phyloP scores from a whole-genome alignment of 129 eudicot genomes.

The Chrysanthemum seticuspe region DNA sequence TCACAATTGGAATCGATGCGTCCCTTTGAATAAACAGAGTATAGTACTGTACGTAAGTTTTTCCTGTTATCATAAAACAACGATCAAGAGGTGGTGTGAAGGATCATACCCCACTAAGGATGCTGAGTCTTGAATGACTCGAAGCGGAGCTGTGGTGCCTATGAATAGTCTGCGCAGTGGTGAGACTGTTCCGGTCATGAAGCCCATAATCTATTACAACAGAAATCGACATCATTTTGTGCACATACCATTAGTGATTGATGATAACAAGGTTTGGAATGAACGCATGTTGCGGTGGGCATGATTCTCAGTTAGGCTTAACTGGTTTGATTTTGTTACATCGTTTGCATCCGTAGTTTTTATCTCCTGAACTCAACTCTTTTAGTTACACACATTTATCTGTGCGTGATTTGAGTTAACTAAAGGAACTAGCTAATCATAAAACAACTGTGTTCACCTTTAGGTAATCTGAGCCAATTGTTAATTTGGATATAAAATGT shows the following conservation, averaged over 20 bases:
- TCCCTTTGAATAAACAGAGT: conserved; percentile 40
- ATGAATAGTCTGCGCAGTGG: conserved; percentile 45
- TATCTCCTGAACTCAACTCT: too few relatives aligned
- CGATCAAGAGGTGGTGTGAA: neutral
- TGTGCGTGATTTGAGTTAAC: too few relatives aligned
- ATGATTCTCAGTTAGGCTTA: too few relatives aligned
- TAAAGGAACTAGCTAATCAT: too few relatives aligned
- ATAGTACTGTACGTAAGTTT: neutral
- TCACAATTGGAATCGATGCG: conserved; percentile 73
- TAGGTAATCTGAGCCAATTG: too few relatives aligned
- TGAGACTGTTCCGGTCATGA: conserved; percentile 41
- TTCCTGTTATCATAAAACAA: neutral
- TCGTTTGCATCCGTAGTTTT: too few relatives aligned
- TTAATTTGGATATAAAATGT: too few relatives aligned
- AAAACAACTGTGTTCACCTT: too few relatives aligned
- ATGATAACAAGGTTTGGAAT: neutral
- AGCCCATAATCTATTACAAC: conserved; percentile 49
- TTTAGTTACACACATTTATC: too few relatives aligned
- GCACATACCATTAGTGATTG: neutral
- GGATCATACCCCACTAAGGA: conserved; percentile 50
- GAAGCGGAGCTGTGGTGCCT: conserved; percentile 57
- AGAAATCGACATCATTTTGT: neutral
- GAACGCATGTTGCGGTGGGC: too few relatives aligned
- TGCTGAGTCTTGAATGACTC: conserved; percentile 47
- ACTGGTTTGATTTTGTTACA: too few relatives aligned